Percentiles rank a stretch among this genome's conserved stretches.
phyloP scores from a whole-genome alignment of 805 yeast genomes.

The Tetrapisispora phaffii region DNA sequence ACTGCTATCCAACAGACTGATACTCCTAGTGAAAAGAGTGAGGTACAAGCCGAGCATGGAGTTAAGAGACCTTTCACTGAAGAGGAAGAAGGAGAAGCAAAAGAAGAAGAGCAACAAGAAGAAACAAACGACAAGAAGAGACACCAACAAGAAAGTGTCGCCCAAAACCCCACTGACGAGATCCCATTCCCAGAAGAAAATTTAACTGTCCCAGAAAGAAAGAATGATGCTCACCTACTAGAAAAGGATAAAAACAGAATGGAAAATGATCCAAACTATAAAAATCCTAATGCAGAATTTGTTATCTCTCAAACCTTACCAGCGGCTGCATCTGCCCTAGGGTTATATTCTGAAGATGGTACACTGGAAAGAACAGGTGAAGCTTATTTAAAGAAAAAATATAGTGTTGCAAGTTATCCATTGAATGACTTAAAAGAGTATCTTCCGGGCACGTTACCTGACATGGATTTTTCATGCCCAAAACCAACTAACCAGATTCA shows the following conservation, averaged over 20 bases:
- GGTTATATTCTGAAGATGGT: conserved; percentile 56
- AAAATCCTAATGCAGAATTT: conserved; percentile 68
- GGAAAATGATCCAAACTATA: conserved; percentile 49
- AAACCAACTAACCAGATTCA: conserved; percentile 89
- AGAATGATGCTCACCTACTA: background rate
- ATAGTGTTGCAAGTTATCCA: conserved; percentile 88
- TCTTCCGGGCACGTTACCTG: conserved; percentile 84
- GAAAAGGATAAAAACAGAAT: conserved; percentile 11
- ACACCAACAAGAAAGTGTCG: background rate
- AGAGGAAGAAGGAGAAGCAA: background rate
- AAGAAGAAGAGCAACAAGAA: background rate
- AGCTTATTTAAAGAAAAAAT: conserved; percentile 63
- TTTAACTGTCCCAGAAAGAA: background rate
- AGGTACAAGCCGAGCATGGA: background rate
- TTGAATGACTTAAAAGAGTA: conserved; percentile 59
- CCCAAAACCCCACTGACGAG: background rate
- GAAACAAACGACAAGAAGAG: background rate
- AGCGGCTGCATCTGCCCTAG: conserved; percentile 51
- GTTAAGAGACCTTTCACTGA: background rate
- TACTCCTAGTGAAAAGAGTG: conserved; percentile 1
- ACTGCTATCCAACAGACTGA: background rate
- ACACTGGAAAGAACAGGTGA: conserved; percentile 51
- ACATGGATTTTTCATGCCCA: conserved; percentile 70
- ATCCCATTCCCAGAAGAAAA: background rate
- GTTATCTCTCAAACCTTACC: conserved; percentile 64